phyloP scores from a whole-genome alignment of 2,329 filamentous ascomycete species.

The Alternaria postmessia region DNA sequence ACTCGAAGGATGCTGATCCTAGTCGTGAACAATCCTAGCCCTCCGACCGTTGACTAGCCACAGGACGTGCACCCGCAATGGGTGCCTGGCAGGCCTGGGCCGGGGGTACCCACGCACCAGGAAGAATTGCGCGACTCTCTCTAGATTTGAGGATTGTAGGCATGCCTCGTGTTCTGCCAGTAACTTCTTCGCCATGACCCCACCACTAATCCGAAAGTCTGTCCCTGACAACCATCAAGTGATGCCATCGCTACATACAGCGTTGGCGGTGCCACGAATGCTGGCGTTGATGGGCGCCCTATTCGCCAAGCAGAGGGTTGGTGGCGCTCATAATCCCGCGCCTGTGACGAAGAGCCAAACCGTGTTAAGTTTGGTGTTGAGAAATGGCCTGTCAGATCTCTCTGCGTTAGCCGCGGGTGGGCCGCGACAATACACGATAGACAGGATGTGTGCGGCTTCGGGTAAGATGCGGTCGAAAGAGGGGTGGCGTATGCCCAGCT shows the following conservation, averaged over 20 bases:
- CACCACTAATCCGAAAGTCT: neutral
- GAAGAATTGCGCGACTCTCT: constrained; percentile 30
- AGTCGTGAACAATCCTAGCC: constrained; percentile 44
- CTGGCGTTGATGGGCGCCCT: constrained; percentile 24
- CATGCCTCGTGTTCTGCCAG: constrained; percentile 5
- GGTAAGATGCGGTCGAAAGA: constrained; percentile 28
- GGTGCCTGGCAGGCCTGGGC: constrained; percentile 29
- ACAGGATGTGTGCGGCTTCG: constrained; percentile 25
- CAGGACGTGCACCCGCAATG: constrained; percentile 36
- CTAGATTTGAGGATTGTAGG: constrained; percentile 10
- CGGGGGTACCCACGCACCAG: constrained; percentile 36
- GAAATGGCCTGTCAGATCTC: constrained; percentile 36
- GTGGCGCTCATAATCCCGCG: constrained; percentile 39
- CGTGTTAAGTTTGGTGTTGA: constrained; percentile 34
- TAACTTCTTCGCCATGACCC: neutral
- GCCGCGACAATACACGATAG: constrained; percentile 29
- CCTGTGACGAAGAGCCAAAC: constrained; percentile 34
- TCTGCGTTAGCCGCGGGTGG: constrained; percentile 25
- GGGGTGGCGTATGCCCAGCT: constrained; percentile 30
- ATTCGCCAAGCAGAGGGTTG: constrained; percentile 36
- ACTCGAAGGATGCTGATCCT: constrained; percentile 49
- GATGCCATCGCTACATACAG: constrained; percentile 16
- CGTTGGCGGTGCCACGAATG: constrained; percentile 23
- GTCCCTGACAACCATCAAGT: constrained; percentile 16
- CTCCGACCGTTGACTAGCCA: constrained; percentile 48